Evolutionary conservation across 805 yeast genomes (phyloP), one percentile per base, ranked within the genome.

Genomic region (Schwanniomyces yamadae): DNA sequence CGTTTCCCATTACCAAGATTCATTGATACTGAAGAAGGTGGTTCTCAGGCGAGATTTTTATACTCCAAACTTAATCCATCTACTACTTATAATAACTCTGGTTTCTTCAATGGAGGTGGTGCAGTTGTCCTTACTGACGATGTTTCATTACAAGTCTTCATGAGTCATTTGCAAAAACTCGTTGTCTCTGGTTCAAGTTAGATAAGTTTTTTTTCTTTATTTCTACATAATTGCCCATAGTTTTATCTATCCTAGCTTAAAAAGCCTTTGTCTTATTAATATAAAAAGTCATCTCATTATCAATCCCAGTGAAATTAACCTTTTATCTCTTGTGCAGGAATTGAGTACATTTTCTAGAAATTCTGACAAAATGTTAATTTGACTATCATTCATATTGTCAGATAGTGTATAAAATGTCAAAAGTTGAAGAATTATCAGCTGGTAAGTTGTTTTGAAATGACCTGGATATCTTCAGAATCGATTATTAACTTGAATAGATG

Each of bases 1-100:
- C 78, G 99, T 57, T 91, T 88, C 80, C 99, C 99, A 51, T 73
- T 93, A 55, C 99, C 99, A 31, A 79, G 99, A 65, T 93, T 91
- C 57, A 90, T 93, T 50, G 96, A 91, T 52, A 88, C 96, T 41
- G 97, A 91, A 59, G 97, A 91, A 52, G 98, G 99, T 52, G 97
- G 96, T 37, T 90, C 97, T 11, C 99, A 93, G 67, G 97, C 98
- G 2, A 82, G 99, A 66, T 93, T 93, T 74, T 74, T 93, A 63
- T 80, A 88, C 63, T 87, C 97, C 19, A 93, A 89, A 66, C 78
- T 93, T 61, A 93, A 95, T 62, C 99, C 99, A 26, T 84, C 96
- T 31, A 88, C 85, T 45, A 82, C 90, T 25, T 84, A 84, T 57
- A 80, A 82, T 58, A 76, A 78, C 46, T 64, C 72, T 32, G 80